phyloP scores from a whole-genome alignment of 768 basidiomycete species.

The Suillus alpinus region DNA sequence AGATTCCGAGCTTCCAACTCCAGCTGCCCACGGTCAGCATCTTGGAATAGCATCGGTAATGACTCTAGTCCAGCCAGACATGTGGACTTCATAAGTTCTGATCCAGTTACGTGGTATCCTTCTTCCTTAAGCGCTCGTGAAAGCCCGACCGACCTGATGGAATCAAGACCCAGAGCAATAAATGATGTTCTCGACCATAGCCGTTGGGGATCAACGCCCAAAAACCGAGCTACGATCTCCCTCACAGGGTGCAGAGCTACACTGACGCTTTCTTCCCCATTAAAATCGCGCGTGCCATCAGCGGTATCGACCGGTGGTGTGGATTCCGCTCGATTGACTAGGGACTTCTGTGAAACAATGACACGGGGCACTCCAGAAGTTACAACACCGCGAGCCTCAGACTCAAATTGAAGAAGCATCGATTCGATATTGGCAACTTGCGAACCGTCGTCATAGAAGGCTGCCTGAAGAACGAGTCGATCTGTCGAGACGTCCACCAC shows the following conservation, averaged over 20 bases:
- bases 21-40: neutral
- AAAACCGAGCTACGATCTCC: constrained; percentile 18
- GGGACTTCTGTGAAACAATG: neutral
- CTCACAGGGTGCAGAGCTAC: constrained; percentile 10
- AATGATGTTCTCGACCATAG: constrained; percentile 30
- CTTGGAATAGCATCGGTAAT: neutral
- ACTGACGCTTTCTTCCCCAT: neutral
- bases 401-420: constrained; percentile 25
- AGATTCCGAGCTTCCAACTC: neutral
- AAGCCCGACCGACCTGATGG: constrained; percentile 45
- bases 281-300: neutral
- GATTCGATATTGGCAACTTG: constrained; percentile 14
- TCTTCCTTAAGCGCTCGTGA: constrained; percentile 32
- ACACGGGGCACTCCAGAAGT: constrained; percentile 8
- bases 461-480: constrained; percentile 17
- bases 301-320: neutral
- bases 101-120: constrained; percentile 34
- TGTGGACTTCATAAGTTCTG: constrained; percentile 33
- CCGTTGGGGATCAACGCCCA: constrained; percentile 13
- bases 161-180: constrained; percentile 46
- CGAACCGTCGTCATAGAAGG: constrained; percentile 20
- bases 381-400: constrained; percentile 17
- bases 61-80: constrained; percentile 5
- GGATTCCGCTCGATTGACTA: neutral
- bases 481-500: constrained; percentile 21